These are phyloP conservation scores for Hymenoscyphus occultus DNA, from an alignment of 2,329 filamentous ascomycete genomes.

Conservation along the genomic window DNA sequence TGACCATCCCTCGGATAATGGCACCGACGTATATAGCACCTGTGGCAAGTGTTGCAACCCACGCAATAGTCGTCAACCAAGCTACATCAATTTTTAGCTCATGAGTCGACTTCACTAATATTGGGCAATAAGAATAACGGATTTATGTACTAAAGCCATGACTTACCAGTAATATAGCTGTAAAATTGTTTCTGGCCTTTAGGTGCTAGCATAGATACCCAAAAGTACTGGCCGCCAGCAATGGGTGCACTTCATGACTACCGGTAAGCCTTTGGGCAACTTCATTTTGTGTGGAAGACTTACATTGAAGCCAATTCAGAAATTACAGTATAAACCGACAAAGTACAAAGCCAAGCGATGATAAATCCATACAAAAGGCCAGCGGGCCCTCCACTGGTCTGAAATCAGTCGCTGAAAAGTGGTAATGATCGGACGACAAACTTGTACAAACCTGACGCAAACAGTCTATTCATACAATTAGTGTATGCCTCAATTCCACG, in stretches of 20 bases:
- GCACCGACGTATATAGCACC: conserved; percentile 50
- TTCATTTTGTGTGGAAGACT: too few relatives aligned
- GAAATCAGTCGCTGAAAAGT: too few relatives aligned
- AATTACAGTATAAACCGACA: neutral
- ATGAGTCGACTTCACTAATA: too few relatives aligned
- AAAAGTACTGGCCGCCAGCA: neutral
- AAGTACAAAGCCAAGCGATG: neutral
- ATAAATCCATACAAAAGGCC: neutral
- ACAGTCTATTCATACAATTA: too few relatives aligned
- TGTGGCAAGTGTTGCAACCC: conserved; percentile 72
- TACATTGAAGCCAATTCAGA: neutral
- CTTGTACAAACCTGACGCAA: too few relatives aligned
- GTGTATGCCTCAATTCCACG: neutral
- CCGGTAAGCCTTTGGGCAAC: too few relatives aligned
- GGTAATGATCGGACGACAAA: too few relatives aligned
- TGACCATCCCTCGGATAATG: conserved; percentile 47
- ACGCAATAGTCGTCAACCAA: conserved; percentile 61
- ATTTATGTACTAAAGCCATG: too few relatives aligned
- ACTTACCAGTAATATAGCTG: conserved; percentile 20
- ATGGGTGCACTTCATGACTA: neutral
- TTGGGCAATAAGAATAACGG: too few relatives aligned
- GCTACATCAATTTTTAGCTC: too few relatives aligned
- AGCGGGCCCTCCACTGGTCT: neutral
- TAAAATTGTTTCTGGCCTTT: neutral
- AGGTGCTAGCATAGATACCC: neutral